Evolutionary conservation across 2,329 filamentous ascomycete genomes (phyloP).

Genomic region (Zymoseptoria brevis): DNA sequence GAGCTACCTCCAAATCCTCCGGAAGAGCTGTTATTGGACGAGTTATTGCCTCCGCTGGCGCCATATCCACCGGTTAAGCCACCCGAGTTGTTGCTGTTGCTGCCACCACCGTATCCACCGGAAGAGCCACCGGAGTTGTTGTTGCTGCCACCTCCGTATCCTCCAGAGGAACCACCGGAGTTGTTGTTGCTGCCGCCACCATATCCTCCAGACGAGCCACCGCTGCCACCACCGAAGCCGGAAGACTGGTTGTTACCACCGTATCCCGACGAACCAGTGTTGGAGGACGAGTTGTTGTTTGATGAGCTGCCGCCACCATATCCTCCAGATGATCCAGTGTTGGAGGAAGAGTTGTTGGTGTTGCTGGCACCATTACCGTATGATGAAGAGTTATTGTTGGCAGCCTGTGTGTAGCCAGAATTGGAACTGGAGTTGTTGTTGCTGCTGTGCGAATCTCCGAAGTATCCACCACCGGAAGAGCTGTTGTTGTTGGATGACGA

Average conservation of each 20-base stretch:
- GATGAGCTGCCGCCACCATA: neutral
- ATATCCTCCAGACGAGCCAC: slow-evolving; percentile 1
- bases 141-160: slow-evolving; percentile 6
- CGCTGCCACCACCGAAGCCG: slow-evolving; percentile 2
- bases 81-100: slow-evolving; percentile 1
- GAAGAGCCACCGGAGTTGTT: neutral
- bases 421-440: slow-evolving; percentile 4
- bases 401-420: neutral
- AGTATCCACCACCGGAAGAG: slow-evolving; percentile 3
- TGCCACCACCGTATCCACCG: slow-evolving; percentile 2
- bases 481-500: slow-evolving; percentile 4
- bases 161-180: neutral
- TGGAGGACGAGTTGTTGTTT: slow-evolving; percentile 1
- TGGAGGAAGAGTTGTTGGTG: slow-evolving; percentile 4
- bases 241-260: slow-evolving; percentile 1
- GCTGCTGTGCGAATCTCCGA: slow-evolving; percentile 1
- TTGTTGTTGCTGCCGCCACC: slow-evolving; percentile 5
- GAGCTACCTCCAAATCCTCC: slow-evolving; percentile 3
- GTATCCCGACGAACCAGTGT: neutral
- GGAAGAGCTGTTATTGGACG: neutral
- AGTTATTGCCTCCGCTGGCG: neutral
- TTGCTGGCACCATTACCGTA: slow-evolving; percentile 1
- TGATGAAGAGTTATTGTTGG: slow-evolving; percentile 1
- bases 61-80: neutral
- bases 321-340: neutral